Percentiles rank a stretch among this genome's conserved stretches.
Conservation (phyloP, 2,329 filamentous ascomycete genomes). For the Exophiala spinifera region DNA sequence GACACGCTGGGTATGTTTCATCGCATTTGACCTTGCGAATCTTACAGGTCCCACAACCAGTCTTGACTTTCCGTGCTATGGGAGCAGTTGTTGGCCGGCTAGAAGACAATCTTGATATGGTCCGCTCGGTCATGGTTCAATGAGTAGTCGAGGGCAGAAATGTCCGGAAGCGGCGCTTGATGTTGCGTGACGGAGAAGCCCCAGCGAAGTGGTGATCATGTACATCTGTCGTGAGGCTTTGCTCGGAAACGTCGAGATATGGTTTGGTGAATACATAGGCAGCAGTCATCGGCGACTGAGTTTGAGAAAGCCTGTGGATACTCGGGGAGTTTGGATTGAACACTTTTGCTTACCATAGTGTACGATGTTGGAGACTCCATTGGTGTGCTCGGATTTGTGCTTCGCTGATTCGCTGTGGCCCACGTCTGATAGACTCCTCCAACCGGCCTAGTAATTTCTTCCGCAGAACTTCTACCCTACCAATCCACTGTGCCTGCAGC, state of each 20-base stretch:
- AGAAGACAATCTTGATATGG: not conserved
- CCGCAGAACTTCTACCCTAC: too few species aligned
- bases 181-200: not conserved
- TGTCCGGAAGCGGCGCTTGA: not conserved
- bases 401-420: too few species aligned
- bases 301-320: too few species aligned
- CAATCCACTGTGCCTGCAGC: too few species aligned
- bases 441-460: too few species aligned
- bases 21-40: slow-evolving; percentile 38
- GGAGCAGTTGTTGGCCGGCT: not conserved
- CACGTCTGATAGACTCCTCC: too few species aligned
- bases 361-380: too few species aligned
- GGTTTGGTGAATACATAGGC: not conserved
- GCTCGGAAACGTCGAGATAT: not conserved
- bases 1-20: slow-evolving; percentile 38
- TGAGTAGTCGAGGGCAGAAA: not conserved
- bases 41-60: slow-evolving; percentile 37
- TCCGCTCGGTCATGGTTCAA: not conserved
- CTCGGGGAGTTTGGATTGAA: too few species aligned
- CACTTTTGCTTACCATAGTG: too few species aligned
- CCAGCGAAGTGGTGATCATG: not conserved
- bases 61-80: not conserved
- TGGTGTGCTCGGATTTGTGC: too few species aligned
- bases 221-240: not conserved
- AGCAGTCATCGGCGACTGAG: too few species aligned